Base-by-base conservation (phyloP, 2,329 filamentous ascomycete genomes). In the Ciborinia camelliae region DNA sequence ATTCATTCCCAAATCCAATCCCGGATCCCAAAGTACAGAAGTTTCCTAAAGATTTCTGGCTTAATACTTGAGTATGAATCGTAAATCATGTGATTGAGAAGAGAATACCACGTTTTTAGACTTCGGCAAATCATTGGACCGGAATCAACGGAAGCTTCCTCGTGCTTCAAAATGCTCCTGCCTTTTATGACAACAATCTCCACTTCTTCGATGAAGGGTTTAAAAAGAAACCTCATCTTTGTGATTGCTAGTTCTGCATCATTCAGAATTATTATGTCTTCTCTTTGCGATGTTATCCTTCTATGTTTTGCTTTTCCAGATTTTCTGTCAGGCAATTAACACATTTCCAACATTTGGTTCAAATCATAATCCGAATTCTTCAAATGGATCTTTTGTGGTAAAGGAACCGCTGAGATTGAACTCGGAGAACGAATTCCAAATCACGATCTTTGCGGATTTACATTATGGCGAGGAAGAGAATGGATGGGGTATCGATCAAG, bases 371-470 rank as follows among this genome's bases (percentile, higher is more conserved):
- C 4, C 8, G 9, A 20, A n/a, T n/a, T 43, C 39, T 15, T 6
- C 3, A 43, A n/a, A 23, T n/a, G 18, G 18, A n/a, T n/a, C 18
- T 18, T 45, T 20, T 45, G 18, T 9, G 18, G 20, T 45, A 45
- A 45, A 23, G n/a, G 41, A 45, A 10, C 2, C 41, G 7, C 23
- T 54, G 30, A 18, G 32, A 54, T 30, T 58, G 9, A 26, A 67
- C 47, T 41, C 57, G 0, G 54, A 67, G 5, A 47, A 66, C 48
- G 57, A 66, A 43, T 72, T 73, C n/a, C 63, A 69, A 18, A 70
- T 73, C 23, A 62, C 85, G 1, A 81, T 91, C 15, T 89, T 92
- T 67, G 82, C 85, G 35, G 89, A 92, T 69, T 75, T 91, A 9
- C 89, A 92, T 73, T 89, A 89, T 72, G 89, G 88, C 12, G 89